A percentile compares a stretch with the other conserved stretches of the same genome.
These are phyloP conservation scores for Coprinopsis strossmayeri DNA, from an alignment of 768 basidiomycete genomes.

Conservation along the genomic window DNA sequence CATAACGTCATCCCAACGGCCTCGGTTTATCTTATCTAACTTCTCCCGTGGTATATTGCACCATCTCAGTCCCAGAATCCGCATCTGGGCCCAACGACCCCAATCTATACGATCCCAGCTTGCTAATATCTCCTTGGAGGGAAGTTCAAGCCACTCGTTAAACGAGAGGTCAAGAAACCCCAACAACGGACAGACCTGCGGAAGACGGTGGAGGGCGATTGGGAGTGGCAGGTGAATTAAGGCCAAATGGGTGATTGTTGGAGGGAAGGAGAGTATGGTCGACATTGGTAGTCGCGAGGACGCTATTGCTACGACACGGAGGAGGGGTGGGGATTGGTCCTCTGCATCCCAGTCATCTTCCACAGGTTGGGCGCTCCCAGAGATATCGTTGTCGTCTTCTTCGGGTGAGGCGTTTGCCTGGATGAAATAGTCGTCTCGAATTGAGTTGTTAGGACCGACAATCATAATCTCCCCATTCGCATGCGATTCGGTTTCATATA, in stretches of 20 bases:
- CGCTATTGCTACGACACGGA: constrained; percentile 47
- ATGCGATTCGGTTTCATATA: constrained; percentile 46
- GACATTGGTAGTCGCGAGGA: constrained; percentile 38
- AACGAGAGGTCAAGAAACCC: constrained; percentile 62
- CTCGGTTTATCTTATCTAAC: constrained; percentile 42
- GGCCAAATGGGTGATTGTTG: constrained; percentile 57
- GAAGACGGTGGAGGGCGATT: constrained; percentile 50
- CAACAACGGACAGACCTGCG: constrained; percentile 55
- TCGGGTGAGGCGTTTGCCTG: constrained; percentile 8
- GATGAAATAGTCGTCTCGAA: constrained; percentile 39
- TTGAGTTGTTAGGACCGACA: constrained; percentile 44
- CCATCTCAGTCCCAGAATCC: constrained; percentile 48
- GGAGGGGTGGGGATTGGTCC: constrained; percentile 24
- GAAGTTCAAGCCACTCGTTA: constrained; percentile 39
- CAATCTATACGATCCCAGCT: constrained; percentile 50
- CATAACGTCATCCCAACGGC: constrained; percentile 60
- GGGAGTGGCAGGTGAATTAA: constrained; percentile 45
- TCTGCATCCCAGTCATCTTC: constrained; percentile 43
- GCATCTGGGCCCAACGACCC: constrained; percentile 47
- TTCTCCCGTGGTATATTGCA: constrained; percentile 42
- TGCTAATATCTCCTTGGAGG: constrained; percentile 23
- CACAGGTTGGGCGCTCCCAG: background rate
- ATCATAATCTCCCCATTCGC: constrained; percentile 60
- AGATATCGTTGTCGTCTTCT: no score
- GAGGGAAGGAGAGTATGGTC: constrained; percentile 47